Percentiles rank a stretch among this genome's conserved stretches.
These are phyloP conservation scores for Mycocentrospora acerina DNA, from an alignment of 2,329 filamentous ascomycete species.

Conservation along the genomic window DNA sequence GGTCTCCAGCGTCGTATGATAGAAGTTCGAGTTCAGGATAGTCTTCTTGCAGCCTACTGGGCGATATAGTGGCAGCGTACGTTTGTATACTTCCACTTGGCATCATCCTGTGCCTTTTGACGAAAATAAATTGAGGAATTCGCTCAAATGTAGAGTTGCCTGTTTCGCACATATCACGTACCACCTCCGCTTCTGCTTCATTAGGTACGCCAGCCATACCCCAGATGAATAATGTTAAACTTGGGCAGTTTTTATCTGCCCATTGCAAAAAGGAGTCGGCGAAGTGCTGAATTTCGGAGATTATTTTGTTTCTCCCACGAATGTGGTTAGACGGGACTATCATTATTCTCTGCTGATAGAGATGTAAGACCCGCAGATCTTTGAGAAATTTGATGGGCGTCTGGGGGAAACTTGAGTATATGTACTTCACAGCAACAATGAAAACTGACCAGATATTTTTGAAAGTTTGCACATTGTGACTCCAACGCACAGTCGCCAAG, in stretches of 20 bases:
- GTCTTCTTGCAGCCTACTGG: constrained; percentile 2
- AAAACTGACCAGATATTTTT: constrained; percentile 2
- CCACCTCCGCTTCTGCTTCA: background rate
- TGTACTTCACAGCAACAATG: background rate
- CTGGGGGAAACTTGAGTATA: background rate
- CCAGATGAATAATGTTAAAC: constrained; percentile 2
- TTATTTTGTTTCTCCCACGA: background rate
- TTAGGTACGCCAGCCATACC: background rate
- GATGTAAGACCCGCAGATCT: constrained; percentile 6
- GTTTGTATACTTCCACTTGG: background rate
- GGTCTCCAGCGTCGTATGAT: constrained; percentile 4
- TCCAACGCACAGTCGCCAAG: background rate
- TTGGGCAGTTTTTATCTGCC: constrained; percentile 1
- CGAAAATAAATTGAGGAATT: background rate
- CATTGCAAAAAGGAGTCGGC: constrained; percentile 4
- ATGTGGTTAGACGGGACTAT: background rate
- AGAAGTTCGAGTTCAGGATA: constrained; percentile 7
- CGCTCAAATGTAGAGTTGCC: background rate
- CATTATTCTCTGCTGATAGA: constrained; percentile 1
- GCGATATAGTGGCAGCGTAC: background rate
- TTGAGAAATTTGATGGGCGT: constrained; percentile 4
- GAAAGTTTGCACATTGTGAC: background rate
- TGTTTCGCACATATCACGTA: background rate
- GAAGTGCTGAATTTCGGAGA: background rate
- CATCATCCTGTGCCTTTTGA: background rate